Evolutionary conservation across 2,329 filamentous ascomycete species (phyloP).

Genomic region (Triangularia setosa): DNA sequence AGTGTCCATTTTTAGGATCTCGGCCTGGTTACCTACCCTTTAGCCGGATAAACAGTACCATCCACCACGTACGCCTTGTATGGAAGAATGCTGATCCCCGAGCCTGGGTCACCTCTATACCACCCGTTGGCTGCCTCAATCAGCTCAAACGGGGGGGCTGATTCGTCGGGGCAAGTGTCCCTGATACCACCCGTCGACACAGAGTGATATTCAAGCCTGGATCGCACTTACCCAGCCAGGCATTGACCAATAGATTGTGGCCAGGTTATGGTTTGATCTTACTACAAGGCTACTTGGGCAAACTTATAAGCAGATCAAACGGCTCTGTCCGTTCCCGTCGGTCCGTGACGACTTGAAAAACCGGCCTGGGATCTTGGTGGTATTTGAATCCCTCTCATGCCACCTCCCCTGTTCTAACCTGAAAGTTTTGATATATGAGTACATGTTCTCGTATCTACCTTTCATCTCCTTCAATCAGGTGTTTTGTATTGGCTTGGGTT

Average conservation of each 20-base stretch:
- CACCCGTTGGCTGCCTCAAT: conserved; percentile 1
- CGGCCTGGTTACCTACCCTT: conserved; percentile 9
- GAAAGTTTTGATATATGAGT: background rate
- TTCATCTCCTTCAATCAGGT: background rate
- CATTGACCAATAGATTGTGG: conserved; percentile 23
- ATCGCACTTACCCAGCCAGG: conserved; percentile 6
- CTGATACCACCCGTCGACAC: conserved; percentile 11
- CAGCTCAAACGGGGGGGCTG: conserved; percentile 8
- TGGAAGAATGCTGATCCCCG: conserved; percentile 30
- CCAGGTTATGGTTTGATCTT: conserved; percentile 2
- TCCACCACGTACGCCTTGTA: conserved; percentile 24
- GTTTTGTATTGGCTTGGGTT: background rate
- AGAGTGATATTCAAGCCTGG: conserved; percentile 8
- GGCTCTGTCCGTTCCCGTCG: background rate
- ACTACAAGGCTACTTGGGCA: background rate
- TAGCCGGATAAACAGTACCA: conserved; percentile 24
- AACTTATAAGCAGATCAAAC: background rate
- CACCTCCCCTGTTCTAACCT: background rate
- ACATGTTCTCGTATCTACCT: background rate
- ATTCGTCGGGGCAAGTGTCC: conserved; percentile 16
- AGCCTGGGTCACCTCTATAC: conserved; percentile 10
- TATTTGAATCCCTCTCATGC: background rate
- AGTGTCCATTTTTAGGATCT: conserved; percentile 24
- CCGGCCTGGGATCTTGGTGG: background rate
- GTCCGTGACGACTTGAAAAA: background rate